Conservation (phyloP, 148 eudicot genomes). For the Rhododendron molle region DNA sequence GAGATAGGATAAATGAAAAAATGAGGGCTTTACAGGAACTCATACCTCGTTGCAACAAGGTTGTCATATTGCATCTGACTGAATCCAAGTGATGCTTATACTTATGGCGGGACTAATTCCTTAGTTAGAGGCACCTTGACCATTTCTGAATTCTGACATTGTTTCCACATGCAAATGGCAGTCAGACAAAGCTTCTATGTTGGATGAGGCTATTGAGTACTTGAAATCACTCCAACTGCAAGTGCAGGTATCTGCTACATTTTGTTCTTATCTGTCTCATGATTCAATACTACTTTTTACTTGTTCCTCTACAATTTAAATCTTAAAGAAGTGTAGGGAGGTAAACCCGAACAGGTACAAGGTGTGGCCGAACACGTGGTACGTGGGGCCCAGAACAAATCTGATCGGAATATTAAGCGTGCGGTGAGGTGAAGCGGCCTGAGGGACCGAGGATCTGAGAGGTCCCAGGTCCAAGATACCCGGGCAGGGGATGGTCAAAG, state of each 20-base stretch:
- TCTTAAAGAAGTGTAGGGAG: no score
- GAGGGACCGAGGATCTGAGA: no score
- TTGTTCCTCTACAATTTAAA: neutral
- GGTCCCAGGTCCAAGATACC: no score
- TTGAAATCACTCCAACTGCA: slow-evolving; percentile 68
- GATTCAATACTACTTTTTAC: neutral
- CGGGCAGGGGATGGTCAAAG: no score
- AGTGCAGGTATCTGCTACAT: slow-evolving; percentile 55
- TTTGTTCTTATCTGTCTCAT: neutral
- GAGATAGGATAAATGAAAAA: slow-evolving; percentile 85
- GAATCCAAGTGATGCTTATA: neutral
- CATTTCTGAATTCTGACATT: neutral
- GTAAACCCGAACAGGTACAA: no score
- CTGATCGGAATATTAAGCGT: no score
- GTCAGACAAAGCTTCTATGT: slow-evolving; percentile 88
- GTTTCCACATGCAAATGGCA: slow-evolving; percentile 18
- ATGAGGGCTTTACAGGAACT: slow-evolving; percentile 83
- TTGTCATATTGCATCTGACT: slow-evolving; percentile 2
- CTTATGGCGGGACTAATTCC: neutral
- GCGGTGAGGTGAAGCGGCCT: no score
- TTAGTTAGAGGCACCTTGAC: neutral
- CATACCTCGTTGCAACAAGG: slow-evolving; percentile 88
- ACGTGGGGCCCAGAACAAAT: no score
- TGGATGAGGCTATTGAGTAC: slow-evolving; percentile 86
- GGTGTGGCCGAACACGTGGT: no score